Evolutionary conservation across 306 rosid genomes (phyloP).

Genomic region (Ochetophila trinervis): DNA sequence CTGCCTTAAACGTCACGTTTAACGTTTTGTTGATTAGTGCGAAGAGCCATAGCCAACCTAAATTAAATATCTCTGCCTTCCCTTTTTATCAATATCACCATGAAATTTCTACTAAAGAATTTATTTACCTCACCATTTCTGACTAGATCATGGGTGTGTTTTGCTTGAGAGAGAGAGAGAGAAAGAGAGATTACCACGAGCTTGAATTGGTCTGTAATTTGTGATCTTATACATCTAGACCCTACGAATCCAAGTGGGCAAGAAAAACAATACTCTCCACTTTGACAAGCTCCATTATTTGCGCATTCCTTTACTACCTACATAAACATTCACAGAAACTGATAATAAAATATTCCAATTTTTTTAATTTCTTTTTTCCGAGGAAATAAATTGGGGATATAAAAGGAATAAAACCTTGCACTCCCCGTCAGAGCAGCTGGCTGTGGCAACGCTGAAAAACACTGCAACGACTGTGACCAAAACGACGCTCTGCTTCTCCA

Average conservation of each 20-base stretch:
- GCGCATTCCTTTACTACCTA: conserved; percentile 72
- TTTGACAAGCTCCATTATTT: conserved; percentile 56
- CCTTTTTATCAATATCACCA: no score
- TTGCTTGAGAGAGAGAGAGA: neutral
- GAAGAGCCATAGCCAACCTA: no score
- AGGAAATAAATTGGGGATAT: neutral
- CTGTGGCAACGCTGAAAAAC: conserved; percentile 25
- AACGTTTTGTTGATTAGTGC: no score
- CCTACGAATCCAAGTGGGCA: conserved; percentile 48
- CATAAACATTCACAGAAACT: neutral
- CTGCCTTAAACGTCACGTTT: no score
- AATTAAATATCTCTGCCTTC: no score
- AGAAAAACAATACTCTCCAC: conserved; percentile 53
- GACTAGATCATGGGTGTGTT: neutral
- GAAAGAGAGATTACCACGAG: conserved; percentile 39
- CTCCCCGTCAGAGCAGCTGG: conserved; percentile 51
- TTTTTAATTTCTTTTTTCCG: neutral
- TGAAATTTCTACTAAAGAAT: no score
- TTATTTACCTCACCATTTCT: no score
- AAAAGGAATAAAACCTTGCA: conserved; percentile 43
- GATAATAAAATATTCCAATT: neutral
- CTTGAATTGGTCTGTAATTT: conserved; percentile 65
- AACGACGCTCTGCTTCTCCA: conserved; percentile 22
- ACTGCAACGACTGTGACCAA: conserved; percentile 24
- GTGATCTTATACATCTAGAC: conserved; percentile 68